Conservation (phyloP, 2,329 filamentous ascomycete species). For the Pseudocercospora vitis region DNA sequence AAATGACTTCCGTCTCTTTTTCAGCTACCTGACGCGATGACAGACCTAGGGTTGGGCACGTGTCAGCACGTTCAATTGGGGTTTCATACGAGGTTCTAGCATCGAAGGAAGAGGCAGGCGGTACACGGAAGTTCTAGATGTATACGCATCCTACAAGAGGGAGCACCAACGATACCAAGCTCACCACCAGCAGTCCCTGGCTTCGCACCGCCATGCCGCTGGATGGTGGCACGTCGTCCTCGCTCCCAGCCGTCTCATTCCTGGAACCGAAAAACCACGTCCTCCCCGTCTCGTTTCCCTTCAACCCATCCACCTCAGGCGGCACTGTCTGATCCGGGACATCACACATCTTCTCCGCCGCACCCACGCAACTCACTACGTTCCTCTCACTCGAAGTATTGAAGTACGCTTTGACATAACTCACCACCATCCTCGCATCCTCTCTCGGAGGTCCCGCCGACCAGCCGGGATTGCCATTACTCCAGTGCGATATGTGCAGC, state of each 20-base stretch:
- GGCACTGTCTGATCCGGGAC: constrained; percentile 24
- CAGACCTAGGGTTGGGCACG: constrained; percentile 51
- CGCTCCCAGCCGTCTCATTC: neutral
- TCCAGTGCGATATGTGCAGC: constrained; percentile 73
- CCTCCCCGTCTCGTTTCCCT: constrained; percentile 21
- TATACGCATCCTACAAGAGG: no score
- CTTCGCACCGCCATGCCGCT: no score
- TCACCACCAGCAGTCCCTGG: neutral
- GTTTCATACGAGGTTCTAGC: constrained; percentile 53
- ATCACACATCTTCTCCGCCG: constrained; percentile 15
- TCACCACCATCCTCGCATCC: constrained; percentile 64
- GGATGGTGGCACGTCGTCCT: no score
- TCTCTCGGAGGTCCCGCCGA: constrained; percentile 65
- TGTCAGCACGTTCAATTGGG: constrained; percentile 56
- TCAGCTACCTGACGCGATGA: constrained; percentile 42
- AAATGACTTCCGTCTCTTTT: no score
- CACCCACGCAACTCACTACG: neutral
- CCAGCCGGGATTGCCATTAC: constrained; percentile 72
- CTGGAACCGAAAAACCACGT: constrained; percentile 22
- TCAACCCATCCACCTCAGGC: constrained; percentile 15
- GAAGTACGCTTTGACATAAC: constrained; percentile 77
- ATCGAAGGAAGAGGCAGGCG: no score
- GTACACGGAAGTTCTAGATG: no score
- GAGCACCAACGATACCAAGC: neutral
- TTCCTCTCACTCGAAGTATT: constrained; percentile 55